Evolutionary conservation across 2,329 filamentous ascomycete genomes (phyloP), one percentile per base, ranked within the genome.

Genomic region (Diplodia scrobiculata): DNA sequence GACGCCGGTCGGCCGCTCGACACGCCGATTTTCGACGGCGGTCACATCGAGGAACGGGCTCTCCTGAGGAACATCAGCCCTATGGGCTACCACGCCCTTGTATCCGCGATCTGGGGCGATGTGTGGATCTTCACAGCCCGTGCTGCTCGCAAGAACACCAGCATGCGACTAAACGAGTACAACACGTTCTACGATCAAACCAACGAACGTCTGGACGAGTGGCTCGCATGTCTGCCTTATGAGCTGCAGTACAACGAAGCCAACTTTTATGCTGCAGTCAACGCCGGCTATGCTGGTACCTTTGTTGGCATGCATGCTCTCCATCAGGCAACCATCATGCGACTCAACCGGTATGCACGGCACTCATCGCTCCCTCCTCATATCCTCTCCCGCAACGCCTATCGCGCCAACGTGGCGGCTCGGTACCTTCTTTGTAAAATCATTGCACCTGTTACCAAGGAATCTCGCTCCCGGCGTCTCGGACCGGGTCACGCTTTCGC

Each of bases 281-380:
- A 81, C 14, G 77, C 79, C 34, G 83, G 84, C 29, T 85, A 84
- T 69, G 79, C 84, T 1, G 86, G 86, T 5, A 82, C 83, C 0
- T 88, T 88, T 72, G 77, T 90, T 65, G 84, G 84, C 1, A 84
- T 90, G 75, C 88, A 91, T 73, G 79, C 89, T 32, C 78, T 90
- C n/a, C 89, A 89, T 73, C 84, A 89, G 72, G 83, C 86, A 54
- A 82, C 86, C 0, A 76, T 86, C 71, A 84, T 90, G 76, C 87
- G 87, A 69, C 79, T 91, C 34, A 88, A 89, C 70, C 84, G 89
- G 47, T 84, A 89, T 71, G 82, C 73, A 27, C 74, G 75, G 11
- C 65, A 73, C 34, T 66, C 67, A 38, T 68, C 71, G 10, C 69
- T 78, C 21, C 64, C 74, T 7, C 50, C 67, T n/a, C 72, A 75